Percentiles rank a stretch among this genome's conserved stretches.
Evolutionary conservation across 2,329 filamentous ascomycete species (phyloP).

Genomic region (Calonectria pseudoreteaudii): DNA sequence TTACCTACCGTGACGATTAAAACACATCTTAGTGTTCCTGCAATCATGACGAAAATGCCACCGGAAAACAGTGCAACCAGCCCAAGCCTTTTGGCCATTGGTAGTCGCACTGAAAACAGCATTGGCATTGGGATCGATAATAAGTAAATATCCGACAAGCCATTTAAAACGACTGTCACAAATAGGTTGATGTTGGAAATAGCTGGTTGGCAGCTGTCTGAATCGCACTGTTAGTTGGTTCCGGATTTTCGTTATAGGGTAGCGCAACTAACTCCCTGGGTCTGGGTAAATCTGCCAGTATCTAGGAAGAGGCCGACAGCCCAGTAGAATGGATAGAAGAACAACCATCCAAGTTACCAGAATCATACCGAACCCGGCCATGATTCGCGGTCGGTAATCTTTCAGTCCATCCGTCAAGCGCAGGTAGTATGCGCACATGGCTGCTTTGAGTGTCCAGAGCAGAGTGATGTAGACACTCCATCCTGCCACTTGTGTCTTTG

Average conservation of each 20-base stretch:
- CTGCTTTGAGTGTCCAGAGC: conserved; percentile 64
- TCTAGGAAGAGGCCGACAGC: conserved; percentile 61
- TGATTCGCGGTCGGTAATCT: conserved; percentile 46
- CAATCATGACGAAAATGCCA: conserved; percentile 51
- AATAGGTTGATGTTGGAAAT: conserved; percentile 61
- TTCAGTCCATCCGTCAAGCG: conserved; percentile 54
- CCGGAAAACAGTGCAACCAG: conserved; percentile 50
- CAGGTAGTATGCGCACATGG: conserved; percentile 65
- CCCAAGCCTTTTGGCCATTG: conserved; percentile 48
- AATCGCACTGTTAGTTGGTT: conserved; percentile 15
- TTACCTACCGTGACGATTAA: conserved; percentile 48
- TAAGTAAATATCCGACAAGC: conserved; percentile 66
- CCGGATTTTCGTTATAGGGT: not conserved
- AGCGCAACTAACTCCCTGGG: conserved; percentile 59
- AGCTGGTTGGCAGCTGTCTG: conserved; percentile 58
- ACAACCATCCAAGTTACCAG: conserved; percentile 59
- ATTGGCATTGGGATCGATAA: conserved; percentile 67
- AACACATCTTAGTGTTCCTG: conserved; percentile 49
- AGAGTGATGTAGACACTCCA: conserved; percentile 64
- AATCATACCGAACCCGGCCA: conserved; percentile 61
- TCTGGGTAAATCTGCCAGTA: conserved; percentile 70
- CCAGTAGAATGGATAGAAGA: conserved; percentile 60
- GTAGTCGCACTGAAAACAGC: conserved; percentile 49
- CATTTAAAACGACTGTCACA: conserved; percentile 61
- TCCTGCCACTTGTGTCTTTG: conserved; percentile 65